These are phyloP conservation scores for Batkoa obscura DNA, from an alignment of 371 early-diverging fungal genomes.

Conservation along the genomic window DNA sequence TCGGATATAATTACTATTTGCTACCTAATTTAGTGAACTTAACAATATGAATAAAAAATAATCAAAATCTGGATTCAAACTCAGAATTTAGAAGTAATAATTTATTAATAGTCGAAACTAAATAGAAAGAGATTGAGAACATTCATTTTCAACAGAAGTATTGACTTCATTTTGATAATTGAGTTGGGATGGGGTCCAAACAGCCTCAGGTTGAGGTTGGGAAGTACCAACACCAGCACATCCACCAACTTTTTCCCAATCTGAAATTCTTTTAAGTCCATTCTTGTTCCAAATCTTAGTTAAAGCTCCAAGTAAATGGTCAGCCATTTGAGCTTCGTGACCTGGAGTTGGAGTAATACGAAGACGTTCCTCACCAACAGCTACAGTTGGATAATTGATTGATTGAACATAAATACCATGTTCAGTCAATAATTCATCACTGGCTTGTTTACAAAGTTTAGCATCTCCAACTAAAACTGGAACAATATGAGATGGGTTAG, in stretches of 20 bases:
- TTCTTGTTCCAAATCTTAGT: constrained; percentile 71
- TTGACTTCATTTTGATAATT: background rate
- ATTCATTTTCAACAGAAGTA: no score
- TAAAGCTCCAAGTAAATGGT: constrained; percentile 65
- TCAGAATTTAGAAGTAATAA: no score
- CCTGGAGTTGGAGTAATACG: constrained; percentile 96
- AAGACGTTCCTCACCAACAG: constrained; percentile 88
- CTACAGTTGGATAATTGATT: constrained; percentile 96
- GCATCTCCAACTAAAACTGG: constrained; percentile 95
- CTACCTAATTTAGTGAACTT: no score
- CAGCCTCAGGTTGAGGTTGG: constrained; percentile 15
- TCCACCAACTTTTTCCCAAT: constrained; percentile 75
- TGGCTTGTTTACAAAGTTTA: constrained; percentile 73
- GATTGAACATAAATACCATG: constrained; percentile 91
- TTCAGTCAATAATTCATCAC: constrained; percentile 70
- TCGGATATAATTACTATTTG: no score
- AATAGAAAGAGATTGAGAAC: no score
- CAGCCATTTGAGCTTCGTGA: constrained; percentile 63
- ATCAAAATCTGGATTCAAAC: no score
- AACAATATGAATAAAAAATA: no score
- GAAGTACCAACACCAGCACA: constrained; percentile 66
- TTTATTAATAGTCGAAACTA: no score
- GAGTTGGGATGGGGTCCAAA: constrained; percentile 43
- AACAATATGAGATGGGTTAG: constrained; percentile 96
- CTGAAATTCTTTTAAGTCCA: constrained; percentile 55